These are phyloP conservation scores for Camelina neglecta DNA, from an alignment of 345 rosid species.

Conservation along the genomic window DNA sequence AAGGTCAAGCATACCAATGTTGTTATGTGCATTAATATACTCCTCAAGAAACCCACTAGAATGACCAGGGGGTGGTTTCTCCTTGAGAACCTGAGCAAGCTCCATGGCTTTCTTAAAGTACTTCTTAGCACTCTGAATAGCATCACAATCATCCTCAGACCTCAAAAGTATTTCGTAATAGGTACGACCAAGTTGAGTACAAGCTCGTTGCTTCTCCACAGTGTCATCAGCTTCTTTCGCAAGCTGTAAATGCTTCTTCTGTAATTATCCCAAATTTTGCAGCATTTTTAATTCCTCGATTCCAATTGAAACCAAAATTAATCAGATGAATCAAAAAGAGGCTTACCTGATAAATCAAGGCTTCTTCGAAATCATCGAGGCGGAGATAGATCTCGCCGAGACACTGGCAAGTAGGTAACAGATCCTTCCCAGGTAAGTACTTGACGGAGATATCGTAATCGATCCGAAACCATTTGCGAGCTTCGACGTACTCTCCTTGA, in stretches of 20 bases:
- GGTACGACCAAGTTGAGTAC: slow-evolving; percentile 93
- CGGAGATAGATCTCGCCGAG: slow-evolving; percentile 85
- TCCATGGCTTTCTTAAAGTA: slow-evolving; percentile 83
- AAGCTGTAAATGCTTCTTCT: slow-evolving; percentile 91
- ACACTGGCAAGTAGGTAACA: slow-evolving; percentile 88
- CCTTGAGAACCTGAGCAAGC: slow-evolving; percentile 68
- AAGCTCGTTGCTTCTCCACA: slow-evolving; percentile 92
- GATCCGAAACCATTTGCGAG: slow-evolving; percentile 79
- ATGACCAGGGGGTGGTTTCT: slow-evolving; percentile 58
- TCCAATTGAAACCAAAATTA: too few species aligned
- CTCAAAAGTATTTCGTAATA: slow-evolving; percentile 70
- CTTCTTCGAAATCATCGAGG: slow-evolving; percentile 67
- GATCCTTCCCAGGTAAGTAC: slow-evolving; percentile 70
- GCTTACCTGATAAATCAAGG: slow-evolving; percentile 74
- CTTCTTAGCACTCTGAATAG: slow-evolving; percentile 78
- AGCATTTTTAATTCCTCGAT: neutral
- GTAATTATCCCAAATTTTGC: slow-evolving; percentile 12
- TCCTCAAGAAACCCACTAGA: slow-evolving; percentile 81
- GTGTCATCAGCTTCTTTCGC: slow-evolving; percentile 72
- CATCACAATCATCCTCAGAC: slow-evolving; percentile 68
- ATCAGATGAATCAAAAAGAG: neutral
- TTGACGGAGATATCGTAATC: slow-evolving; percentile 76
- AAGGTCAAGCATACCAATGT: slow-evolving; percentile 86
- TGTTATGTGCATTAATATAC: slow-evolving; percentile 87
- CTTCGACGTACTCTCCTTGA: slow-evolving; percentile 86